These are phyloP conservation scores for Ophiostoma quercus DNA, from an alignment of 2,329 filamentous ascomycete genomes.

Conservation along the genomic window DNA sequence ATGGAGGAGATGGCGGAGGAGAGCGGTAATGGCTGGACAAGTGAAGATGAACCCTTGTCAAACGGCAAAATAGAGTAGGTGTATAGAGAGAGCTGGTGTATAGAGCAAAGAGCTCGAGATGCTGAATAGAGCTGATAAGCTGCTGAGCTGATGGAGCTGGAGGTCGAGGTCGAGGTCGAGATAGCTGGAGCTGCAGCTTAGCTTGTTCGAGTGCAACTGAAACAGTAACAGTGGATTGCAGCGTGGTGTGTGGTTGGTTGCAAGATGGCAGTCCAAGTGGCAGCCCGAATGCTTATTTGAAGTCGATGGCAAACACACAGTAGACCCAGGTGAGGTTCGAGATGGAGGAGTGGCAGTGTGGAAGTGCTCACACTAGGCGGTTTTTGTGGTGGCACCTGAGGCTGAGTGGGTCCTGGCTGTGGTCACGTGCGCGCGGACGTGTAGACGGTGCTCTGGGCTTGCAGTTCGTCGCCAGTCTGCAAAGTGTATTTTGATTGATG, in stretches of 20 bases:
- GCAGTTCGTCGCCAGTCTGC: neutral
- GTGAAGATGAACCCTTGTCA: neutral
- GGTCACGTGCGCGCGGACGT: neutral
- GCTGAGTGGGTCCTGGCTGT: neutral
- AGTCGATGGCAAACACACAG: neutral
- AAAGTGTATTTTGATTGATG: neutral
- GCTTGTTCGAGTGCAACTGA: neutral
- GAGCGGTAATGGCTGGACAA: neutral
- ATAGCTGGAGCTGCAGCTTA: neutral
- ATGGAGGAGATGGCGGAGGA: neutral
- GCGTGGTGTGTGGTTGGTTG: neutral
- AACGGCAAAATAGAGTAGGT: neutral
- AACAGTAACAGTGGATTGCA: neutral
- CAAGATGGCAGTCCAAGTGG: neutral
- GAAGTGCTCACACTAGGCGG: slow-evolving; percentile 5
- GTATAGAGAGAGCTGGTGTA: neutral
- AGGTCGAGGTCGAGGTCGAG: neutral
- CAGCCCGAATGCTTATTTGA: neutral
- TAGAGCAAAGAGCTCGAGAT: neutral
- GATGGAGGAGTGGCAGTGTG: slow-evolving; percentile 11
- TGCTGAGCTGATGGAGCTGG: neutral
- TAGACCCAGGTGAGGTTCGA: neutral
- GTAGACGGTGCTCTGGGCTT: neutral
- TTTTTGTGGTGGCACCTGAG: slow-evolving; percentile 16
- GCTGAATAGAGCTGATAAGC: neutral